Conservation (phyloP, 768 basidiomycete genomes). For the Mycena venus region DNA sequence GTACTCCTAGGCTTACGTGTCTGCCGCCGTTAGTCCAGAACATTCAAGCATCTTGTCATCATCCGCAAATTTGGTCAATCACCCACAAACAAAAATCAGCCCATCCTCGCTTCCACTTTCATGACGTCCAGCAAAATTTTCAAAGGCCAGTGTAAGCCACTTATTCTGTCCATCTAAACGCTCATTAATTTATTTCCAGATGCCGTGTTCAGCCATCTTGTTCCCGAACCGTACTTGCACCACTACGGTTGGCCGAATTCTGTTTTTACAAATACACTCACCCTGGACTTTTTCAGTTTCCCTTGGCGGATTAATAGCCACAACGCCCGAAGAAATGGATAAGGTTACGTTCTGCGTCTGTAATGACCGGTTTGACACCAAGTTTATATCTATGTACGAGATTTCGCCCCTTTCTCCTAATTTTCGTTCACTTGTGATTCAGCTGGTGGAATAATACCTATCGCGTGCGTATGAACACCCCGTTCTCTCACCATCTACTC, state of each 20-base stretch:
- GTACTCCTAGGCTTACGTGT: background rate
- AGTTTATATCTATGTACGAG: background rate
- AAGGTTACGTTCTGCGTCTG: background rate
- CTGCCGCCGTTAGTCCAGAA: background rate
- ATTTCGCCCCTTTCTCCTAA: background rate
- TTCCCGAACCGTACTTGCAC: background rate
- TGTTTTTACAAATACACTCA: background rate
- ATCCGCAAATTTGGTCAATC: background rate
- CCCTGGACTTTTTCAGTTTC: background rate
- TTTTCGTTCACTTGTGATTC: background rate
- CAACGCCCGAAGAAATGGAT: background rate
- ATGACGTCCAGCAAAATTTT: background rate
- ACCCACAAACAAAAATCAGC: background rate
- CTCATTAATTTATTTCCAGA: no score
- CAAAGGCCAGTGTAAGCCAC: background rate
- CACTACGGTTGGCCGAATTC: background rate
- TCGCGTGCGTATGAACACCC: background rate
- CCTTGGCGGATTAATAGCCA: background rate
- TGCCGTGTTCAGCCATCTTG: background rate
- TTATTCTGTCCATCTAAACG: no score
- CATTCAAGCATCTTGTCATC: background rate
- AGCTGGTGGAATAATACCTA: background rate
- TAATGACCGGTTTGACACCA: background rate
- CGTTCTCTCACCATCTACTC: background rate
- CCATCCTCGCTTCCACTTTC: background rate